A percentile compares a stretch with the other conserved stretches of the same genome.
These are phyloP conservation scores for Russula vinacea DNA, from an alignment of 768 basidiomycete genomes.

Conservation along the genomic window DNA sequence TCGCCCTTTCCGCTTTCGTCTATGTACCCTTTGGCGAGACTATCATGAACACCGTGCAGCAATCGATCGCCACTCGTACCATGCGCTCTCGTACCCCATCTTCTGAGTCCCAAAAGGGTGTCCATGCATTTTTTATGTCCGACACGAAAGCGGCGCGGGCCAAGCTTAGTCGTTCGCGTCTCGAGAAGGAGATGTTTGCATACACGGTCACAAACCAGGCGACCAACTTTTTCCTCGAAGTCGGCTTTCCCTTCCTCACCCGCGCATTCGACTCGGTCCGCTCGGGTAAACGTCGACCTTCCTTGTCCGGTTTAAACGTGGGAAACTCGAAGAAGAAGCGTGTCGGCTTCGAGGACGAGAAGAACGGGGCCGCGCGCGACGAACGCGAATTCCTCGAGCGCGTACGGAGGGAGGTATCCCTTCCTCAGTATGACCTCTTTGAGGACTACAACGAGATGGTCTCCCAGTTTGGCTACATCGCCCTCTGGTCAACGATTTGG, in stretches of 20 bases:
- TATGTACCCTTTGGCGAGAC: constrained; percentile 92
- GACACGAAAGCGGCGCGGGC: constrained; percentile 40
- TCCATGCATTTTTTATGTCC: constrained; percentile 15
- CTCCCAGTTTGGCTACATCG: constrained; percentile 90
- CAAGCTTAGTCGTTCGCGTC: constrained; percentile 63
- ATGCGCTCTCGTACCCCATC: constrained; percentile 24
- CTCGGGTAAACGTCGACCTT: constrained; percentile 35
- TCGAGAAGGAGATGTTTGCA: constrained; percentile 92
- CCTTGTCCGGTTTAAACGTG: constrained; percentile 22
- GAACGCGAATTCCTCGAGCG: constrained; percentile 79
- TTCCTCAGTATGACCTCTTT: constrained; percentile 80
- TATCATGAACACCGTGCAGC: constrained; percentile 59
- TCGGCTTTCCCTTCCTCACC: constrained; percentile 75
- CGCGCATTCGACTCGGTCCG: constrained; percentile 54
- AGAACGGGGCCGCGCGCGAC: constrained; percentile 46
- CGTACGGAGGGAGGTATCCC: constrained; percentile 69
- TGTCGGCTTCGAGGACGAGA: constrained; percentile 70
- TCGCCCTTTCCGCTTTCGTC: constrained; percentile 91
- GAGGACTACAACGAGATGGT: constrained; percentile 96
- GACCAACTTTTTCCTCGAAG: constrained; percentile 70
- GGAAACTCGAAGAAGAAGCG: constrained; percentile 53
- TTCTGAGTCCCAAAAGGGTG: constrained; percentile 30
- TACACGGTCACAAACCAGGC: constrained; percentile 88
- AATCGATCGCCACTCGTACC: constrained; percentile 30
- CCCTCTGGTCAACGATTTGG: constrained; percentile 92